Percentiles rank a stretch among this genome's conserved stretches.
Conservation (phyloP, 1,284 basidiomycete genomes). For the Paramarasmius palmivorus region DNA sequence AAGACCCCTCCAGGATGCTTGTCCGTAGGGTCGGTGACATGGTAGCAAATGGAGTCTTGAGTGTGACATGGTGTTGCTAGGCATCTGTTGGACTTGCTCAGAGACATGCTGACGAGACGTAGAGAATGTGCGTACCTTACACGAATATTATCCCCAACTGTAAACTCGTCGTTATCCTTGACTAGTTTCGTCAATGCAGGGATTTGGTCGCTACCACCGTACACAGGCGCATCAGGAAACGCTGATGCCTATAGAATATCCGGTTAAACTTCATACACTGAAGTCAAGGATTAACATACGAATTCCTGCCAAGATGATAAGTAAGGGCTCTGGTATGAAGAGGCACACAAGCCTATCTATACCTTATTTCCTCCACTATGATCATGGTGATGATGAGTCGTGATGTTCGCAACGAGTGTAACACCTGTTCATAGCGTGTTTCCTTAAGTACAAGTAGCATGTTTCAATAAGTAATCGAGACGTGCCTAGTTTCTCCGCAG, state of each 20-base stretch:
- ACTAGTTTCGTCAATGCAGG: slow-evolving; percentile 73
- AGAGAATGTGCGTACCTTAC: slow-evolving; percentile 54
- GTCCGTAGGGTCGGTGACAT: slow-evolving; percentile 61
- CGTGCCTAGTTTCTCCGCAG: slow-evolving; percentile 58
- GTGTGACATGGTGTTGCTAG: slow-evolving; percentile 95
- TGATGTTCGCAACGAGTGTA: slow-evolving; percentile 74
- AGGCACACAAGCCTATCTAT: slow-evolving; percentile 6
- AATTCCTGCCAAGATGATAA: slow-evolving; percentile 42
- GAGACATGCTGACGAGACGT: slow-evolving; percentile 2
- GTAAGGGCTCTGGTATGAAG: background rate
- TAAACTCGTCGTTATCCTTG: slow-evolving; percentile 78
- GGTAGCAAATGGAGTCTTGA: slow-evolving; percentile 94
- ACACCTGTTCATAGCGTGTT: slow-evolving; percentile 40
- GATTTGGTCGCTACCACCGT: slow-evolving; percentile 80
- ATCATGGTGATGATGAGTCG: slow-evolving; percentile 89
- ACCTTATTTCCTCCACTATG: slow-evolving; percentile 54
- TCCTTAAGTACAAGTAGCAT: background rate
- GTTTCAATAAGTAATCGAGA: background rate
- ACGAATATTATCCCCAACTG: slow-evolving; percentile 66
- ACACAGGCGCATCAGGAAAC: slow-evolving; percentile 76
- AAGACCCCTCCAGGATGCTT: slow-evolving; percentile 79
- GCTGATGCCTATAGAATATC: slow-evolving; percentile 43
- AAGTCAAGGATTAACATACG: slow-evolving; percentile 38
- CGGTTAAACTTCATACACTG: background rate
- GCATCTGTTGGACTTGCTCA: slow-evolving; percentile 49